Evolutionary conservation across 148 eudicot genomes (phyloP).

Genomic region (Chenopodium album): DNA sequence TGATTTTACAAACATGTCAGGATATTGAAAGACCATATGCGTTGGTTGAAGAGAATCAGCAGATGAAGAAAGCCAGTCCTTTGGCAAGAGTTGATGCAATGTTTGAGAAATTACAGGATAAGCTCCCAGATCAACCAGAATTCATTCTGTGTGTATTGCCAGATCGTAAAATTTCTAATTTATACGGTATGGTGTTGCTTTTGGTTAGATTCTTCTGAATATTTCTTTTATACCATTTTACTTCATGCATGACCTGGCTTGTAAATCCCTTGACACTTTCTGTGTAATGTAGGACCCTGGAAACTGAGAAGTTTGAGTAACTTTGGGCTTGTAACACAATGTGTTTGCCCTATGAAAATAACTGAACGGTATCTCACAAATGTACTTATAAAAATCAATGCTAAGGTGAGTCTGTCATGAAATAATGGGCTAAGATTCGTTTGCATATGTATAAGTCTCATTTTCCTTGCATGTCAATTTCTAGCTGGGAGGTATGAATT

Average conservation of each 20-base stretch:
- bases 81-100: slow-evolving; percentile 71
- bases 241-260: slow-evolving; percentile 3
- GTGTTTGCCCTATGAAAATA: slow-evolving; percentile 74
- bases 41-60: slow-evolving; percentile 66
- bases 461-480: slow-evolving; percentile 12
- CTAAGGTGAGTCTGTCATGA: slow-evolving; percentile 58
- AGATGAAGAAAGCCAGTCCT: slow-evolving; percentile 54
- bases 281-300: slow-evolving; percentile 75
- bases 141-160: slow-evolving; percentile 86
- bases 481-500: slow-evolving; percentile 91
- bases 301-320: slow-evolving; percentile 71
- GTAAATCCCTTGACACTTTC: neutral
- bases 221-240: slow-evolving; percentile 11
- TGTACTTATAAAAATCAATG: slow-evolving; percentile 83
- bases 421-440: neutral
- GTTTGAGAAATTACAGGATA: slow-evolving; percentile 57
- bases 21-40: slow-evolving; percentile 65
- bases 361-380: slow-evolving; percentile 86
- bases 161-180: slow-evolving; percentile 66
- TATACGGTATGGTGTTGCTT: slow-evolving; percentile 57
- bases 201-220: neutral
- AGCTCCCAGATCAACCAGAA: slow-evolving; percentile 80
- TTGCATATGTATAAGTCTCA: slow-evolving; percentile 5
- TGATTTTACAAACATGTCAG: slow-evolving; percentile 35
- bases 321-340: slow-evolving; percentile 77